Base-by-base conservation (phyloP, 495 filamentous ascomycete species). In the Glutinoglossum americanum region DNA sequence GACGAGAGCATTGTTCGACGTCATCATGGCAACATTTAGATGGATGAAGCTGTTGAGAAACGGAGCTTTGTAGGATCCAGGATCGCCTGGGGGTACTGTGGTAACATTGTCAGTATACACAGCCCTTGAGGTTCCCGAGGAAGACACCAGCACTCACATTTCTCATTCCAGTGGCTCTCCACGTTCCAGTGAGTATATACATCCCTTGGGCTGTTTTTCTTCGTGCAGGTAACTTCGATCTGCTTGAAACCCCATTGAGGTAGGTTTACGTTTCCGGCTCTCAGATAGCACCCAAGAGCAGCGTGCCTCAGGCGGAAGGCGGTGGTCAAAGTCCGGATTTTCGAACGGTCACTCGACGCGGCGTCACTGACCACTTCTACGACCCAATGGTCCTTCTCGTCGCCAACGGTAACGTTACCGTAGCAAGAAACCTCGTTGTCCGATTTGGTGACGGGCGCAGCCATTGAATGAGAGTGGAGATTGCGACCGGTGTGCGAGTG, bases 191-290 rank as follows among this genome's bases (percentile, higher is more conserved):
- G 92, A 13, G 92, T 97, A 67, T 94, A 97, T 59, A 87, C 78
- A 69, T 98, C 92, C 30, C 80, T 74, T 0, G 88, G 87, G 64
- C 90, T 89, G 72, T 96, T 97, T 62, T 85, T 82, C 74, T 96
- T 96, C 59, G 79, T 78, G 70, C 92, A 98, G 19, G 89, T 95
- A 26, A 89, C 87, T 72, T 98, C 92, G 63, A 97, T 97, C 69
- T 98, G 92, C 73, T 98, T 98, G 78, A 98, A 98, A 59, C 92
- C 92, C 92, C 92, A 98, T 65, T 97, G 92, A 25, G 92, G 92
- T 57, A 98, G 76, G 68, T 97, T 97, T 64, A 89, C 83, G 63
- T 95, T 98, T 61, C 90, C 93, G 57, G 92, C 92, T 57, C 93
- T 81, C 26, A 98, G 76, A 67, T 97, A 98, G 69, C 92, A 98